Evolutionary conservation across 2,329 filamentous ascomycete species (phyloP).

Genomic region (Penicillium sclerotigenum): DNA sequence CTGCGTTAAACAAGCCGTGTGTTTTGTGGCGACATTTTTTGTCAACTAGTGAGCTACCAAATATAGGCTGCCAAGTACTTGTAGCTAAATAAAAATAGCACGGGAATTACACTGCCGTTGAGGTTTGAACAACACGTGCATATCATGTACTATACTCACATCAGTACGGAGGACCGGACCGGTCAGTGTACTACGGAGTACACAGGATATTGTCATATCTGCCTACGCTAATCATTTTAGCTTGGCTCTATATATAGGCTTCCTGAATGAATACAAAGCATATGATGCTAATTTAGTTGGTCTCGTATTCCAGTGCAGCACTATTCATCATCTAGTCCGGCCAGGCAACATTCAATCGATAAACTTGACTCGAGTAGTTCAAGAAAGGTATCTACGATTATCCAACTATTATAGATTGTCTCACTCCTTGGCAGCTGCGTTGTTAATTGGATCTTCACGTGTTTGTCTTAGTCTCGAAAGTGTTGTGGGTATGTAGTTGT

Average conservation of each 20-base stretch:
- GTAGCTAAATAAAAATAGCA: not conserved
- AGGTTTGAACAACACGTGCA: not conserved
- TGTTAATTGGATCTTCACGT: not conserved
- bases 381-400: not conserved
- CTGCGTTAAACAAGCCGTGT: not conserved
- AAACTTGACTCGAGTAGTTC: not conserved
- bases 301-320: not conserved
- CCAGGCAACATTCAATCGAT: not conserved
- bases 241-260: not conserved
- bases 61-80: not conserved
- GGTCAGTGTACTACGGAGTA: not conserved
- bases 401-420: not conserved
- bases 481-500: not conserved
- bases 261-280: not conserved
- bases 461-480: not conserved
- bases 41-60: not conserved
- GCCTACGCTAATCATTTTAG: not conserved
- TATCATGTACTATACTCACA: not conserved
- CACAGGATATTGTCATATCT: not conserved
- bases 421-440: not conserved
- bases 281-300: not conserved
- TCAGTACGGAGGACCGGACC: not conserved
- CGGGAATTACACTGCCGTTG: not conserved
- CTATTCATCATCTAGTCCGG: not conserved
- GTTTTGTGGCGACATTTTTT: not conserved